phyloP scores from a whole-genome alignment of 2,329 filamentous ascomycete species.

The Aspergillus fijiensis region DNA sequence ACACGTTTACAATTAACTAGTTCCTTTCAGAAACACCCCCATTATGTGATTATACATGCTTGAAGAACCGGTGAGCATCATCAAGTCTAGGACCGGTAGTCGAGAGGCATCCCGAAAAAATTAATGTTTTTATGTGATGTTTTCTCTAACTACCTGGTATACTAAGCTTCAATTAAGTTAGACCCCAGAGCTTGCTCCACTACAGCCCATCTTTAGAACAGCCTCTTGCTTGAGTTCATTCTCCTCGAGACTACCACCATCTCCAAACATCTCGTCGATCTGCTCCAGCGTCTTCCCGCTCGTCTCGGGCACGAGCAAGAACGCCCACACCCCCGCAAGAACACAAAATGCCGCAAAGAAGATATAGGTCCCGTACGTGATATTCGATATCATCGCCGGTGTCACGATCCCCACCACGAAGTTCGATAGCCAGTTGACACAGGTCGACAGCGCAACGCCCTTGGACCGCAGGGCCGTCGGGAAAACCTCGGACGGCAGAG shows the following conservation, averaged over 20 bases:
- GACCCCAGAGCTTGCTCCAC: too few species aligned
- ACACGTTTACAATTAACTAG: too few species aligned
- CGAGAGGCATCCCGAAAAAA: too few species aligned
- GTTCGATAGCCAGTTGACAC: constrained; percentile 41
- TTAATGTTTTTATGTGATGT: too few species aligned
- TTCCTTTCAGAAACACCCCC: too few species aligned
- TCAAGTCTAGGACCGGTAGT: too few species aligned
- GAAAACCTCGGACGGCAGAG: constrained; percentile 39
- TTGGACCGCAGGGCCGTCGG: constrained; percentile 35
- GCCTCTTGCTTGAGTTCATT: too few species aligned
- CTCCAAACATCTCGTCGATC: constrained; percentile 45
- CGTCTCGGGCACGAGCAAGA: constrained; percentile 55
- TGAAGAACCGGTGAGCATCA: too few species aligned
- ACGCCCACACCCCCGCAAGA: constrained; percentile 50
- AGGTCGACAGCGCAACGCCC: constrained; percentile 36
- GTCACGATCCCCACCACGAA: constrained; percentile 58
- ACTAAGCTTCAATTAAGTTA: too few species aligned
- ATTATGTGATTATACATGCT: too few species aligned
- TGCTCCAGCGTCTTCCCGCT: constrained; percentile 54
- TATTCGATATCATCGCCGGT: constrained; percentile 59
- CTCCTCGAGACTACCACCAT: background rate
- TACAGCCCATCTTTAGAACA: too few species aligned
- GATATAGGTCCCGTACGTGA: constrained; percentile 49
- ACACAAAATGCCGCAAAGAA: constrained; percentile 56
- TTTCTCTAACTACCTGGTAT: too few species aligned